Evolutionary conservation across 306 rosid species (phyloP), one percentile per base, ranked within the genome.

Genomic region (Glycine soja): DNA sequence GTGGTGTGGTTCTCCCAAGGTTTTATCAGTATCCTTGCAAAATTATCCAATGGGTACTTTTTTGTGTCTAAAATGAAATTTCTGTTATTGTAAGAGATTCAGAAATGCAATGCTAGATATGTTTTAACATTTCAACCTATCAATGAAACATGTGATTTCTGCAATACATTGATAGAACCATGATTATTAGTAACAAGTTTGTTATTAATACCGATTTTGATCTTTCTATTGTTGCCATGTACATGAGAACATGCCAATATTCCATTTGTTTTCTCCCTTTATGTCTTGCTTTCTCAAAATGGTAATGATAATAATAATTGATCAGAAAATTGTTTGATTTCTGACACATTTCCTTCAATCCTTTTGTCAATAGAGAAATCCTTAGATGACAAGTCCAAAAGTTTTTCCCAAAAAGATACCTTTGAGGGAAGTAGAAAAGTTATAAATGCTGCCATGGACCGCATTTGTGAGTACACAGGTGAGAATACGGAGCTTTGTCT

Each of bases 371-470:
- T 76, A 95, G 99, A 86, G 83, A 91, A 93, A 89, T 87, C 93
- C 72, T 10, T 85, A 6, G 88, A 90, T n/a, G 90, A 78, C 84
- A 92, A 89, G 77, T 85, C 99, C 50, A 91, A 86, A 86, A 91
- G 93, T 79, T 82, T 79, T 70, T 5, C 79, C 15, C 89, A 83
- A 48, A 93, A 91, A 85, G 96, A 89, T 64, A 86, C 92, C 13
- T 93, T 93, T 83, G 98, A 93, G 78, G 97, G 98, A 83, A 91
- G 99, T 85, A 92, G 99, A 77, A 85, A 89, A 85, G 87, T 87
- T 80, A 88, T 95, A 88, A 95, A 93, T 83, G 89, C 90, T 67
- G 98, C 99, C 63, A 89, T 89, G 80, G 98, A 95, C 77, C 91
- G 86, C 69, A 87, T 91, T 77, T 95, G 99, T 82, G 97, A 95